phyloP scores from a whole-genome alignment of 1,139 yeast species.

The Eremothecium sinecaudum region DNA sequence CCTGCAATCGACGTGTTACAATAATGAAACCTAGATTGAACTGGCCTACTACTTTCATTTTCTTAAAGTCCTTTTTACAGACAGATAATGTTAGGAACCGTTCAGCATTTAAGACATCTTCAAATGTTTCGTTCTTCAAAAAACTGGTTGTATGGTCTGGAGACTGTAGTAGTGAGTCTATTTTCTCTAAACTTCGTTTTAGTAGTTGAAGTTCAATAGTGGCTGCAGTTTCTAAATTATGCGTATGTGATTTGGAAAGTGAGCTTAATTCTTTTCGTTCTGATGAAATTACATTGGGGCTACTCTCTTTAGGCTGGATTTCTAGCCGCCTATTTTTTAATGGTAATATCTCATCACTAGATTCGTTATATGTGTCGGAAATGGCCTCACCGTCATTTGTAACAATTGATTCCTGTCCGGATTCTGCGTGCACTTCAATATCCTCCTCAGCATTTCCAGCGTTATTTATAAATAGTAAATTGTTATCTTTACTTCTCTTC shows the following conservation, averaged over 20 bases:
- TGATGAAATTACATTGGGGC: too few relatives aligned
- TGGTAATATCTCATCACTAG: too few relatives aligned
- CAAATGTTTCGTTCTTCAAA: slow-evolving; percentile 22
- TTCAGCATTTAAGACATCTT: slow-evolving; percentile 45
- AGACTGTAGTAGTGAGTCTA: not conserved
- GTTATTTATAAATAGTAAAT: not conserved
- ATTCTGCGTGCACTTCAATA: too few relatives aligned
- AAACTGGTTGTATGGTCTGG: slow-evolving; percentile 2
- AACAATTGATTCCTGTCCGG: too few relatives aligned
- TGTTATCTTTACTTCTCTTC: not conserved
- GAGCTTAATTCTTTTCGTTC: too few relatives aligned
- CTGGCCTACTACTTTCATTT: slow-evolving; percentile 81
- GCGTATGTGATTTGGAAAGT: too few relatives aligned
- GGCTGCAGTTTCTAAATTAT: not conserved
- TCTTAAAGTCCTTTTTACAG: slow-evolving; percentile 51
- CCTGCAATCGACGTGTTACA: slow-evolving; percentile 41
- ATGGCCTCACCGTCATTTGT: too few relatives aligned
- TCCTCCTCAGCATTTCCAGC: not conserved
- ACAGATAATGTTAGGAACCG: slow-evolving; percentile 45
- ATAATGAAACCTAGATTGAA: slow-evolving; percentile 86
- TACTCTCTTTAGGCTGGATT: too few relatives aligned
- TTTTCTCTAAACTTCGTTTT: not conserved
- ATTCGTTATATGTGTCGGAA: too few relatives aligned
- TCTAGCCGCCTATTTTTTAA: too few relatives aligned
- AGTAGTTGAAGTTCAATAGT: not conserved